phyloP scores from a whole-genome alignment of 2,329 filamentous ascomycete species.

The Geoglossum cookeanum region DNA sequence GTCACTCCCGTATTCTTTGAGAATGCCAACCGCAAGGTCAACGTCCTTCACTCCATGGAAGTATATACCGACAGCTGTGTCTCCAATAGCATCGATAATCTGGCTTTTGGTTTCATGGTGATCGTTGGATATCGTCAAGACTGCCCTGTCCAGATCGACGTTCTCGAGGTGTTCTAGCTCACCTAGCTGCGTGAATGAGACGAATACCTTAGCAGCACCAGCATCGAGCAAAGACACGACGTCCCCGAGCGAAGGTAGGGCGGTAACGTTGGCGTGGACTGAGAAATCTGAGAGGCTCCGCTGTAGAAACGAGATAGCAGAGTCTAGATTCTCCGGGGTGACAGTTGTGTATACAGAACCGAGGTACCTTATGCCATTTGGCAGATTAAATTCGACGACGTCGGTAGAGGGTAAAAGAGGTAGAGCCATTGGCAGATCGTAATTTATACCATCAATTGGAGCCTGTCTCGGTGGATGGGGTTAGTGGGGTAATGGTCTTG shows the following conservation, averaged over 20 bases:
- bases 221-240: constrained; percentile 65
- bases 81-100: constrained; percentile 21
- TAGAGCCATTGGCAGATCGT: background rate
- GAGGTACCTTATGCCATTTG: background rate
- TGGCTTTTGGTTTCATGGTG: constrained; percentile 17
- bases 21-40: constrained; percentile 24
- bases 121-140: constrained; percentile 29
- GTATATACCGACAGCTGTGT: constrained; percentile 27
- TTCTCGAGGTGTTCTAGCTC: constrained; percentile 31
- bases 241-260: constrained; percentile 48
- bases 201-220: constrained; percentile 71
- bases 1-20: constrained; percentile 29
- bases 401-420: constrained; percentile 1
- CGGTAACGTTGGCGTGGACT: constrained; percentile 60
- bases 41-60: constrained; percentile 21
- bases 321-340: background rate
- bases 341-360: background rate
- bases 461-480: no score
- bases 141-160: constrained; percentile 35
- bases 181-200: constrained; percentile 48
- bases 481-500: no score
- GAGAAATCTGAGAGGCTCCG: constrained; percentile 19
- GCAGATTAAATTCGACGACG: background rate
- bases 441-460: background rate
- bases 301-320: background rate